Percentiles rank a stretch among this genome's conserved stretches.
These are phyloP conservation scores for Auxenochlorella pyrenoidosa DNA, from an alignment of 139 green algal species.

Conservation along the genomic window DNA sequence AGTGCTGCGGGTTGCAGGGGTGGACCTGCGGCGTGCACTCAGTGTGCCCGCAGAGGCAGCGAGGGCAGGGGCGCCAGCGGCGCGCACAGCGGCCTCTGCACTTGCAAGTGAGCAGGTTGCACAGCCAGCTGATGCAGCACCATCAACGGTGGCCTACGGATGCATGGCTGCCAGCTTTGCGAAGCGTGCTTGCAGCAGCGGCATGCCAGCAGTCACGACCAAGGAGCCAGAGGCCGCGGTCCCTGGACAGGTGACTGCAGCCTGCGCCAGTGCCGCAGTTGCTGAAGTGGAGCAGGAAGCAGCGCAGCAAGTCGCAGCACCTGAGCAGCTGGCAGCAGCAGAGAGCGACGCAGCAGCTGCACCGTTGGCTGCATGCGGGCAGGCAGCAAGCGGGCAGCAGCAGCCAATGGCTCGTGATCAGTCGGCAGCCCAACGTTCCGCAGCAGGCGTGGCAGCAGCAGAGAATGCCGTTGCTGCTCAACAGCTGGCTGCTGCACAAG, in stretches of 20 bases:
- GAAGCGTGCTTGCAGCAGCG: background rate
- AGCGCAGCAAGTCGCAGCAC: background rate
- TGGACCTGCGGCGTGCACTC: constrained; percentile 41
- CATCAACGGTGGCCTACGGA: background rate
- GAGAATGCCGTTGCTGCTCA: background rate
- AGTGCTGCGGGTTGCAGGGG: constrained; percentile 55
- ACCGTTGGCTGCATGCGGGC: no score
- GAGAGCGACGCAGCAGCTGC: background rate
- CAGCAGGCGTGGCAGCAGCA: background rate
- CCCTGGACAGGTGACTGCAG: background rate
- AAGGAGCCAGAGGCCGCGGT: background rate
- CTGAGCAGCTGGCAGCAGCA: constrained; percentile 5
- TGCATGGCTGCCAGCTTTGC: background rate
- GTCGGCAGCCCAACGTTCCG: no score
- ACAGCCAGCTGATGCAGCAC: no score
- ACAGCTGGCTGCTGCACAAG: background rate
- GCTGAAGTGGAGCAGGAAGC: no score
- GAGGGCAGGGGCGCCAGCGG: background rate
- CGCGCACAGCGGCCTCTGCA: constrained; percentile 14
- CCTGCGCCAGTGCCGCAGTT: background rate
- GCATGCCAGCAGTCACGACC: background rate
- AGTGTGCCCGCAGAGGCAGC: background rate
- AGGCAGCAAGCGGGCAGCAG: no score
- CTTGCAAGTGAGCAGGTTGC: background rate
- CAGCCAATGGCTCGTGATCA: no score